Evolutionary conservation across 495 filamentous ascomycete genomes (phyloP).

Genomic region (Lepraria neglecta): DNA sequence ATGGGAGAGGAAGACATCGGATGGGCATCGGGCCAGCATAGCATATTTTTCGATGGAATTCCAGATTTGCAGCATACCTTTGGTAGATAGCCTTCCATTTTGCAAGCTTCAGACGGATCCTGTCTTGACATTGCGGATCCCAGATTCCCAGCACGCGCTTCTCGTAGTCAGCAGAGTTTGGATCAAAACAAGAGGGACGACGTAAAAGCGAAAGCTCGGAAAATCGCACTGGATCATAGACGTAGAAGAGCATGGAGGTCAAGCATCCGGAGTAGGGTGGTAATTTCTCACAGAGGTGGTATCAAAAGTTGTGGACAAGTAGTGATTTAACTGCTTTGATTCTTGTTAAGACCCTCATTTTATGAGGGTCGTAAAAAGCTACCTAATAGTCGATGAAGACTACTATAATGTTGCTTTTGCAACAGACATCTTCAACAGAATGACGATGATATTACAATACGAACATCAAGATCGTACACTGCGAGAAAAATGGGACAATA

Average conservation of each 20-base stretch:
- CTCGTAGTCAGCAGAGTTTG: not conserved
- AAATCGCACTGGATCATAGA: too few relatives aligned
- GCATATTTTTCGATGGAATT: not conserved
- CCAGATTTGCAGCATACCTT: not conserved
- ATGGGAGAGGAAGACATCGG: not conserved
- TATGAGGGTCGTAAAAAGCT: not conserved
- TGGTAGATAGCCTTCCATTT: too few relatives aligned
- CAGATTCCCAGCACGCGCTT: not conserved
- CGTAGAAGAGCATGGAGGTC: not conserved
- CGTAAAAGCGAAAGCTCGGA: too few relatives aligned
- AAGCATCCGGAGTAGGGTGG: too few relatives aligned
- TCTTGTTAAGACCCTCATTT: not conserved
- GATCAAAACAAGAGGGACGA: too few relatives aligned
- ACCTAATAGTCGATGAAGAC: slow-evolving; percentile 6
- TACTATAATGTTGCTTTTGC: not conserved
- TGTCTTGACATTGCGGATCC: not conserved
- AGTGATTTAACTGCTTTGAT: not conserved
- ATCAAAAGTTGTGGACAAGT: not conserved
- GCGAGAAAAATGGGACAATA: not conserved
- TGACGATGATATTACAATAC: slow-evolving; percentile 5
- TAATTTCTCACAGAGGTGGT: too few relatives aligned
- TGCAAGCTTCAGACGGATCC: too few relatives aligned
- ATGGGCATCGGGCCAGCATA: not conserved
- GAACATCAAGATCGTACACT: slow-evolving; percentile 12
- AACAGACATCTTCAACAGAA: slow-evolving; percentile 1